phyloP scores from a whole-genome alignment of 192 early-diverging fungal genomes.

The Entomortierella beljakovae region DNA sequence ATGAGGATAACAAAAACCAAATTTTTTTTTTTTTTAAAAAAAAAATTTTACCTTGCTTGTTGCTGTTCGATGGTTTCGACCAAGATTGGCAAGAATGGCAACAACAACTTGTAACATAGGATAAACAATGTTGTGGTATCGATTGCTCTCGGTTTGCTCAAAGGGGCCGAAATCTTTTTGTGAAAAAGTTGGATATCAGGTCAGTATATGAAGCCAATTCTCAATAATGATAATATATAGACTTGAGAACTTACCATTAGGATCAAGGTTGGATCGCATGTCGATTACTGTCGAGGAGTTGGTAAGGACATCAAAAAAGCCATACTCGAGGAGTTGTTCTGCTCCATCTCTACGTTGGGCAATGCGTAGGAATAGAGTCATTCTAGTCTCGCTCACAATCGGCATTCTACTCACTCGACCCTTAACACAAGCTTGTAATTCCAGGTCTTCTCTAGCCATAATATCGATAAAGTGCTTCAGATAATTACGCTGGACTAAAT shows the following conservation, averaged over 20 bases:
- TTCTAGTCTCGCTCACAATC: slow-evolving; percentile 83
- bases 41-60: slow-evolving; percentile 30
- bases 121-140: slow-evolving; percentile 53
- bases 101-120: slow-evolving; percentile 50
- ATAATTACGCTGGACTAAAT: slow-evolving; percentile 64
- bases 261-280: slow-evolving; percentile 48
- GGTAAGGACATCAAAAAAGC: slow-evolving; percentile 79
- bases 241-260: slow-evolving; percentile 18
- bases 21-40: too few relatives aligned
- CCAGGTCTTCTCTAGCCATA: slow-evolving; percentile 71
- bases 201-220: neutral
- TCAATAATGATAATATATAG: neutral
- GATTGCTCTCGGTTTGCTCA: slow-evolving; percentile 48
- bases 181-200: neutral
- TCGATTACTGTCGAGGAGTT: slow-evolving; percentile 48
- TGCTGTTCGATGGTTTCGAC: slow-evolving; percentile 50
- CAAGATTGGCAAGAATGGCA: slow-evolving; percentile 46
- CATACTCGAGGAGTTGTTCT: slow-evolving; percentile 80
- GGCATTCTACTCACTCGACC: slow-evolving; percentile 48
- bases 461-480: slow-evolving; percentile 67
- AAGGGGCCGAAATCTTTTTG: slow-evolving; percentile 39
- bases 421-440: slow-evolving; percentile 65
- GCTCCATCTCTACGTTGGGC: slow-evolving; percentile 80
- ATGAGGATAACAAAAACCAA: too few relatives aligned
- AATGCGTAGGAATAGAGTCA: slow-evolving; percentile 85